Evolutionary conservation across 495 filamentous ascomycete species (phyloP).

Genomic region (Xylaria scruposa): DNA sequence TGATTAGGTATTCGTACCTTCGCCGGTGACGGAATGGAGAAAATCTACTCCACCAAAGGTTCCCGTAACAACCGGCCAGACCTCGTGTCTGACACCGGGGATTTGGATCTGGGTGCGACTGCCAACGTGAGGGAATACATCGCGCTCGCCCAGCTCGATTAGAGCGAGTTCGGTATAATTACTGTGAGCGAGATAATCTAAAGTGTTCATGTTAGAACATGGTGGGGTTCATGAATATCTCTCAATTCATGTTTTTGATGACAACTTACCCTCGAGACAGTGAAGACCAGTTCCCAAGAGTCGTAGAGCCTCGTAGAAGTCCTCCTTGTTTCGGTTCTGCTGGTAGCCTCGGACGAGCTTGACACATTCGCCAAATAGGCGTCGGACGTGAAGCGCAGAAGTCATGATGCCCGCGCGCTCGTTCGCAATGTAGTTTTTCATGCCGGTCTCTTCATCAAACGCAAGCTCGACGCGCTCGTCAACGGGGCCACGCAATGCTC

Average conservation of each 20-base stretch:
- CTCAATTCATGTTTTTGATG: background rate
- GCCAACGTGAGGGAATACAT: constrained; percentile 86
- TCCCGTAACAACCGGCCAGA: constrained; percentile 84
- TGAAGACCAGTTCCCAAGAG: constrained; percentile 86
- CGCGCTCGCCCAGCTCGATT: constrained; percentile 79
- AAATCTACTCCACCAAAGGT: constrained; percentile 91
- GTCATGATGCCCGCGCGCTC: constrained; percentile 76
- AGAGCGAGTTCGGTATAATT: constrained; percentile 88
- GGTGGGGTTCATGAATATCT: background rate
- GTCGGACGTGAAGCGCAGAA: constrained; percentile 75
- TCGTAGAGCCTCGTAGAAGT: constrained; percentile 84
- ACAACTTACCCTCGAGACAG: constrained; percentile 73
- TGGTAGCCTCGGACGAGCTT: constrained; percentile 75
- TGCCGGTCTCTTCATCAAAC: constrained; percentile 76
- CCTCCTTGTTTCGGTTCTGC: constrained; percentile 65
- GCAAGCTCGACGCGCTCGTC: constrained; percentile 79
- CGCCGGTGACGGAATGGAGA: constrained; percentile 86
- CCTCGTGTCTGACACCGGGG: constrained; percentile 63
- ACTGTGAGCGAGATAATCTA: constrained; percentile 87
- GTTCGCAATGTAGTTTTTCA: constrained; percentile 92
- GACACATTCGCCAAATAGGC: constrained; percentile 73
- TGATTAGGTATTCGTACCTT: constrained; percentile 49
- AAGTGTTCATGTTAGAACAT: constrained; percentile 20
- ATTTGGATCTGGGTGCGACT: constrained; percentile 69
- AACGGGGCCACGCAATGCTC: constrained; percentile 77